Percentiles rank a stretch among this genome's conserved stretches.
Conservation (phyloP, 768 basidiomycete species). For the Candolleomyces eurysporus region DNA sequence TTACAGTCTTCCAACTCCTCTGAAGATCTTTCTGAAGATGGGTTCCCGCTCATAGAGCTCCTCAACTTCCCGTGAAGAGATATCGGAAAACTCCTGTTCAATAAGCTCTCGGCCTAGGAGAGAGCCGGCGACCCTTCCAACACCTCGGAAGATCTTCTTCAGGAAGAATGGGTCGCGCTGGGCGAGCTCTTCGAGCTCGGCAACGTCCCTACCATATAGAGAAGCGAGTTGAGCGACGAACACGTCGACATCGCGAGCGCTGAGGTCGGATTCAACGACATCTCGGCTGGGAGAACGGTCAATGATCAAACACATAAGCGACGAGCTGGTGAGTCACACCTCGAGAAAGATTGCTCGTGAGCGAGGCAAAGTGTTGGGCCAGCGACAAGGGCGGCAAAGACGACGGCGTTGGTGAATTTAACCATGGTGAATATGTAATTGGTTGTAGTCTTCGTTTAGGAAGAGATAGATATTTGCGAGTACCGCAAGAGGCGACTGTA, state of each 20-base stretch:
- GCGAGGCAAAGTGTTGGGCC: not conserved
- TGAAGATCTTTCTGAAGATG: not conserved
- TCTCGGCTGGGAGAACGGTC: not conserved
- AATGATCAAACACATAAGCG: not conserved
- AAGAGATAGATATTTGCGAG: not conserved
- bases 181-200: not conserved
- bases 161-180: slow-evolving; percentile 7
- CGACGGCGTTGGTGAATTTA: not conserved
- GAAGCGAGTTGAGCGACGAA: not conserved
- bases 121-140: not conserved
- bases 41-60: not conserved
- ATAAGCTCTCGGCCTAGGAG: slow-evolving; percentile 1
- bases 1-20: not conserved
- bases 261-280: not conserved
- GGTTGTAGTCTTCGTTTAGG: not conserved
- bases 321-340: not conserved
- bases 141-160: slow-evolving; percentile 4
- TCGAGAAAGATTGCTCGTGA: not conserved
- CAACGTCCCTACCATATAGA: too few relatives aligned
- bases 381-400: not conserved
- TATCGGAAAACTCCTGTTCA: not conserved
- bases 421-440: slow-evolving; percentile 1
- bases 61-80: not conserved
- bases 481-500: not conserved
- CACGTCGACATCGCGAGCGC: not conserved